Conservation (phyloP, 257 asterid species). For the Gardenia jasminoides region DNA sequence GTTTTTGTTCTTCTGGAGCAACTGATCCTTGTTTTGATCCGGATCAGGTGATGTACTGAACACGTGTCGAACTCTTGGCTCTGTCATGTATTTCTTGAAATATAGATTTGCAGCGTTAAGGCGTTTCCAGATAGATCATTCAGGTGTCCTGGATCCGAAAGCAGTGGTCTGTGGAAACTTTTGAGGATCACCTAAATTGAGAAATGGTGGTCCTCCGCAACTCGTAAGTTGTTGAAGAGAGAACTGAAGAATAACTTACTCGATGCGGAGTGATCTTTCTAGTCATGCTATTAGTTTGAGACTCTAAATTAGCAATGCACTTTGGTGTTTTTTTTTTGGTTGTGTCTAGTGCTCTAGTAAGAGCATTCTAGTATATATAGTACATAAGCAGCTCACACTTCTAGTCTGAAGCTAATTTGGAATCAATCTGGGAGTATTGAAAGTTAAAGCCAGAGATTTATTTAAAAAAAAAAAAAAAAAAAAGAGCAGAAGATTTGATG, state of each 20-base stretch:
- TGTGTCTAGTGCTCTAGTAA: too few relatives aligned
- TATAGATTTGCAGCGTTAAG: not conserved
- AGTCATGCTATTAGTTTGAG: not conserved
- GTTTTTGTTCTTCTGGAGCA: slow-evolving; percentile 4
- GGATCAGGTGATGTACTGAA: not conserved
- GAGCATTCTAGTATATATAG: not conserved
- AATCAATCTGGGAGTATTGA: not conserved
- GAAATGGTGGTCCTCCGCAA: slow-evolving; percentile 23
- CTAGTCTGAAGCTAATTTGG: not conserved
- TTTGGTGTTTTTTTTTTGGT: too few relatives aligned
- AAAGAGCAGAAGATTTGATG: not conserved
- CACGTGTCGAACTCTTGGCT: slow-evolving; percentile 22
- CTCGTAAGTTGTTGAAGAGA: not conserved
- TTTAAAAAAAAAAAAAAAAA: too few relatives aligned
- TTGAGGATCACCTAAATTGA: not conserved
- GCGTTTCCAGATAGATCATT: slow-evolving; percentile 25
- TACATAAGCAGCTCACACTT: not conserved
- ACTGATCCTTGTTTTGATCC: not conserved
- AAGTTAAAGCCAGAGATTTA: too few relatives aligned
- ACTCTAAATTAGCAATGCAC: not conserved
- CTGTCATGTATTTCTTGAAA: not conserved
- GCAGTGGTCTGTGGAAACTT: slow-evolving; percentile 25
- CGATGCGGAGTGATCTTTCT: slow-evolving; percentile 4
- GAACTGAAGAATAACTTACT: not conserved
- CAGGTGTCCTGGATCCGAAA: slow-evolving; percentile 43